A percentile compares a stretch with the other conserved stretches of the same genome.
phyloP scores from a whole-genome alignment of 1,284 basidiomycete genomes.

The Trametes polyzona region DNA sequence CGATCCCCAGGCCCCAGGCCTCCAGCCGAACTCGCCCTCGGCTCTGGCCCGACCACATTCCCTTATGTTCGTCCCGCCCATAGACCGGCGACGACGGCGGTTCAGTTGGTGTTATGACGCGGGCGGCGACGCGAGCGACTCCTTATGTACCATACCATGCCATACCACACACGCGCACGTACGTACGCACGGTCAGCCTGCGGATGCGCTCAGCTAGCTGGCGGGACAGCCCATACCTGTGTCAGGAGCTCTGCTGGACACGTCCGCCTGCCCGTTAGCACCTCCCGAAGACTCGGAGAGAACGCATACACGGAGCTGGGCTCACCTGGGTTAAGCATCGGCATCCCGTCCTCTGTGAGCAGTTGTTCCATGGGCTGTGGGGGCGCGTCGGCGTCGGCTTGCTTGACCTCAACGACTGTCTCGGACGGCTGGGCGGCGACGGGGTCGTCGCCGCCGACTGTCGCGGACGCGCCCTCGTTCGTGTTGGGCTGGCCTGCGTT shows the following conservation, averaged over 20 bases:
- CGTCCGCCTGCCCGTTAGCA: neutral
- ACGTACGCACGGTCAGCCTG: constrained; percentile 1
- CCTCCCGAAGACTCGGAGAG: neutral
- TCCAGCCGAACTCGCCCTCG: too few relatives aligned
- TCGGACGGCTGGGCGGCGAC: constrained; percentile 4
- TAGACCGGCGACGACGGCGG: too few relatives aligned
- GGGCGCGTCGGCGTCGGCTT: neutral
- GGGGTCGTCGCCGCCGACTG: neutral
- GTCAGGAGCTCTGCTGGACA: constrained; percentile 61
- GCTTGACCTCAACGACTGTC: neutral
- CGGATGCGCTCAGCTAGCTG: neutral
- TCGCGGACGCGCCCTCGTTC: neutral
- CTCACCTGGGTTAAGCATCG: constrained; percentile 68
- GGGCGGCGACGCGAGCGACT: constrained; percentile 64
- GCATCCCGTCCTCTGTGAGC: constrained; percentile 62
- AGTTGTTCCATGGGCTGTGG: constrained; percentile 46
- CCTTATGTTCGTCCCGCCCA: too few relatives aligned
- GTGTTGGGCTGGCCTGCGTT: neutral
- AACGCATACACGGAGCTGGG: too few relatives aligned
- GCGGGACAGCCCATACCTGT: constrained; percentile 44
- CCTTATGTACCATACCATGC: too few relatives aligned
- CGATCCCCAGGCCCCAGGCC: neutral
- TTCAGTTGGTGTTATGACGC: constrained; percentile 44
- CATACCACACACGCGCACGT: too few relatives aligned
- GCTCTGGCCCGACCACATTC: too few relatives aligned